Conservation (phyloP, 2,329 filamentous ascomycete genomes). For the Lecanicillium sp. region DNA sequence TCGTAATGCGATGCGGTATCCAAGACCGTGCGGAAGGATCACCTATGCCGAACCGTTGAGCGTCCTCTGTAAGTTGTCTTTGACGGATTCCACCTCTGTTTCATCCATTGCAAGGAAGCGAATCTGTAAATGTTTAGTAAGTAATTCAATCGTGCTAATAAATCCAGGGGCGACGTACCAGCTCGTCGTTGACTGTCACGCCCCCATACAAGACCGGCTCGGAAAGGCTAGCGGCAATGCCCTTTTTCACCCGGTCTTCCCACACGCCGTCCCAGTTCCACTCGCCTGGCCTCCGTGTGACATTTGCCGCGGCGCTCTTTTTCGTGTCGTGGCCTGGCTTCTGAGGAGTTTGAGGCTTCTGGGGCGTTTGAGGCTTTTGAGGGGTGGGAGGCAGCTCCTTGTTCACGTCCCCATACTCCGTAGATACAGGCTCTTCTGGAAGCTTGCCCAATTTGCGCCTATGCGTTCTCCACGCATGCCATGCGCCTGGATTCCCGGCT, state of each 20-base stretch:
- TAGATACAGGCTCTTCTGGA: constrained; percentile 12
- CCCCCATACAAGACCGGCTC: constrained; percentile 73
- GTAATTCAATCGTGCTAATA: not conserved
- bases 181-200: constrained; percentile 55
- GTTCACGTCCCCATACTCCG: too few species aligned
- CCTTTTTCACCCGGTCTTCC: constrained; percentile 79
- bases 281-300: constrained; percentile 58
- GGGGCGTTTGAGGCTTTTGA: constrained; percentile 1
- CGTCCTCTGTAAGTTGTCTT: constrained; percentile 50
- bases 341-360: constrained; percentile 6
- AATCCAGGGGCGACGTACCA: constrained; percentile 45
- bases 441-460: constrained; percentile 31
- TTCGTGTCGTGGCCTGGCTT: constrained; percentile 1
- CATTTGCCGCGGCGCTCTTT: constrained; percentile 1
- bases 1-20: too few species aligned
- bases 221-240: constrained; percentile 67
- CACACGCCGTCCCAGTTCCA: constrained; percentile 99
- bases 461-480: constrained; percentile 85
- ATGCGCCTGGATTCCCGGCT: constrained; percentile 84
- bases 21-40: too few species aligned
- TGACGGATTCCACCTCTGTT: constrained; percentile 48
- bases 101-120: constrained; percentile 60
- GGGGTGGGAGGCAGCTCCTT: not conserved
- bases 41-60: constrained; percentile 25
- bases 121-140: constrained; percentile 37